phyloP scores from a whole-genome alignment of 1,284 basidiomycete genomes.

The Boletus calvinii region DNA sequence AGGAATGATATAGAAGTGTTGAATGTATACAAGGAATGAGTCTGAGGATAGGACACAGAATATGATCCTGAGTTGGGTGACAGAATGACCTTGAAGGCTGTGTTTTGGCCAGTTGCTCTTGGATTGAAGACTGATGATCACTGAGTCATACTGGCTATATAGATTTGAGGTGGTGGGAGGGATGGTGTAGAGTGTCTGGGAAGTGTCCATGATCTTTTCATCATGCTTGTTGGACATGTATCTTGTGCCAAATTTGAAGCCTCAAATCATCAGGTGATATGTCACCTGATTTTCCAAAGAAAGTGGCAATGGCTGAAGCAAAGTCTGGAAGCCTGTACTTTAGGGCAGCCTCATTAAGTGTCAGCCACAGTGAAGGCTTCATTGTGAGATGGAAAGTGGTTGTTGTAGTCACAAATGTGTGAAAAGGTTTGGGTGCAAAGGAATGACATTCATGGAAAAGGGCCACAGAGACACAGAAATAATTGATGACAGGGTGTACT shows the following conservation, averaged over 20 bases:
- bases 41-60: neutral
- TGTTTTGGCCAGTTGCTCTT: neutral
- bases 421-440: neutral
- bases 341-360: too few relatives aligned
- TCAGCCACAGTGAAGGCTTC: too few relatives aligned
- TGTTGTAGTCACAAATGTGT: neutral
- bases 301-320: too few relatives aligned
- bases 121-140: neutral
- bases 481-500: neutral
- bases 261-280: too few relatives aligned
- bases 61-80: neutral
- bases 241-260: conserved; percentile 9
- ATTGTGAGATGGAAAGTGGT: too few relatives aligned
- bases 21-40: neutral
- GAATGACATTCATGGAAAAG: neutral
- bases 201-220: conserved; percentile 3
- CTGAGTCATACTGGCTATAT: neutral
- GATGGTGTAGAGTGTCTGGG: neutral
- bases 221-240: neutral
- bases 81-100: neutral
- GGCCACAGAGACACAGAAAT: neutral
- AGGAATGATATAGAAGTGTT: too few relatives aligned
- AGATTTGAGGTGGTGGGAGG: neutral
- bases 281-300: too few relatives aligned
- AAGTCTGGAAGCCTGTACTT: too few relatives aligned